phyloP scores from a whole-genome alignment of 2,329 filamentous ascomycete species.

The Harringtonia aguacate region DNA sequence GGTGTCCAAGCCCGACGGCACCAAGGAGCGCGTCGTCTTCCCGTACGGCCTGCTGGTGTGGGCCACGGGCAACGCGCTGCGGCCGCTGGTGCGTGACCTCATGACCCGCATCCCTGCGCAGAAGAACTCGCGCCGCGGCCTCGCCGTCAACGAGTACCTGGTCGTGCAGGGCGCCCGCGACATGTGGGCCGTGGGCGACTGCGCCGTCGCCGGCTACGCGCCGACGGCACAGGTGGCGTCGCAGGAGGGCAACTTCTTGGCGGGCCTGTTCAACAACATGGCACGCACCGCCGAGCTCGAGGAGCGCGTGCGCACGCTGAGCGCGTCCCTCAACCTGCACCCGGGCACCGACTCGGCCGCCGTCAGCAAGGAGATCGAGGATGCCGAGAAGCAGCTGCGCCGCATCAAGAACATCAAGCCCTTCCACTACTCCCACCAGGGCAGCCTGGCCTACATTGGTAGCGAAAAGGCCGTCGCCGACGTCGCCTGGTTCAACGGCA shows the following conservation, averaged over 20 bases:
- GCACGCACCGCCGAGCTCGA: slow-evolving; percentile 85
- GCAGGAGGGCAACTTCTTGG: slow-evolving; percentile 92
- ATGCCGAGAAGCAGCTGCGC: slow-evolving; percentile 74
- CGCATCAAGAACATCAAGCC: slow-evolving; percentile 91
- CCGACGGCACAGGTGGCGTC: slow-evolving; percentile 94
- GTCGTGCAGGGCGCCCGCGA: slow-evolving; percentile 96
- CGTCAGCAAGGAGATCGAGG: slow-evolving; percentile 65
- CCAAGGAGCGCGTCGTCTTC: slow-evolving; percentile 70
- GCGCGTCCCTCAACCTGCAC: slow-evolving; percentile 47
- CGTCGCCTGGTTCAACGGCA: slow-evolving; percentile 94
- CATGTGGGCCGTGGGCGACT: slow-evolving; percentile 97
- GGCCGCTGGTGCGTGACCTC: slow-evolving; percentile 80
- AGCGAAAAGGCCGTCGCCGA: slow-evolving; percentile 94
- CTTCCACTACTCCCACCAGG: slow-evolving; percentile 98
- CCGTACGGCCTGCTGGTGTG: slow-evolving; percentile 95
- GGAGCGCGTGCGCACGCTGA: slow-evolving; percentile 59
- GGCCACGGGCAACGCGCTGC: slow-evolving; percentile 94
- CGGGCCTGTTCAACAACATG: slow-evolving; percentile 97
- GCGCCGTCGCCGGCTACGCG: slow-evolving; percentile 92
- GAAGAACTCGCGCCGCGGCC: slow-evolving; percentile 85
- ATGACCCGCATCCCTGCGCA: slow-evolving; percentile 89
- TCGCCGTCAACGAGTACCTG: slow-evolving; percentile 96
- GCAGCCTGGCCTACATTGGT: slow-evolving; percentile 92
- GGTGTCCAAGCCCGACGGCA: slow-evolving; percentile 68
- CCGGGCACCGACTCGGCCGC: slow-evolving; percentile 58